Conservation (phyloP, 805 yeast genomes). For the Lachancea kluyveri region DNA sequence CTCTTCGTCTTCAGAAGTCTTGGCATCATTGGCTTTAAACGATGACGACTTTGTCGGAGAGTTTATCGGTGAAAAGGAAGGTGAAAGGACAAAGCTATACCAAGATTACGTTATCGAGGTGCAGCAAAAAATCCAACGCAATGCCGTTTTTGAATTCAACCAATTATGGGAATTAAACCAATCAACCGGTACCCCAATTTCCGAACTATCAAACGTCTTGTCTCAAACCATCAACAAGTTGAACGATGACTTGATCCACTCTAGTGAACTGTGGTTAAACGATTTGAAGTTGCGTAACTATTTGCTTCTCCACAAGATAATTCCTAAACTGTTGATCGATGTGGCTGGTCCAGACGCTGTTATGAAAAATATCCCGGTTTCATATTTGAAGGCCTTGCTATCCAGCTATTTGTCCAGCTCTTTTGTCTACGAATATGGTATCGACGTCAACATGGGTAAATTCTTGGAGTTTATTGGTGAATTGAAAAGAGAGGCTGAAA, state of each 20-base stretch:
- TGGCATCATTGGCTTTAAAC: conserved; percentile 87
- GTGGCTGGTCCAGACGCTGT: conserved; percentile 63
- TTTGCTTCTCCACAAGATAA: conserved; percentile 60
- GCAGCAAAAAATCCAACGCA: conserved; percentile 64
- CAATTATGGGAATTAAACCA: conserved; percentile 76
- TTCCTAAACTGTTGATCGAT: conserved; percentile 66
- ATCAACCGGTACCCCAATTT: conserved; percentile 52
- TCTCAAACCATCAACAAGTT: conserved; percentile 79
- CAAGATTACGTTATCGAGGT: conserved; percentile 78
- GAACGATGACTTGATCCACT: conserved; percentile 76
- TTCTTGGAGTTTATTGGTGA: conserved; percentile 64
- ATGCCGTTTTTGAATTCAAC: conserved; percentile 81
- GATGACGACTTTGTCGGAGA: conserved; percentile 73
- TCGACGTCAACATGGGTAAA: conserved; percentile 70
- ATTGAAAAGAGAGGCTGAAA: conserved; percentile 38
- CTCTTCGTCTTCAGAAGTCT: conserved; percentile 89
- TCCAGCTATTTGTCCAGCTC: conserved; percentile 81
- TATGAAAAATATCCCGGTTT: conserved; percentile 72
- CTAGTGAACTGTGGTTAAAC: conserved; percentile 78
- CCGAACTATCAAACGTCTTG: conserved; percentile 73
- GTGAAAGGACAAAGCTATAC: conserved; percentile 65
- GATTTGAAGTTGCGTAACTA: conserved; percentile 72
- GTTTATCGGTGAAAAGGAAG: conserved; percentile 55
- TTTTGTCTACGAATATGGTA: conserved; percentile 76
- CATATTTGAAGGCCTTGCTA: conserved; percentile 82